Percentiles rank a stretch among this genome's conserved stretches.
Conservation (phyloP, 1,284 basidiomycete genomes). For the Golubevia pallescens region DNA sequence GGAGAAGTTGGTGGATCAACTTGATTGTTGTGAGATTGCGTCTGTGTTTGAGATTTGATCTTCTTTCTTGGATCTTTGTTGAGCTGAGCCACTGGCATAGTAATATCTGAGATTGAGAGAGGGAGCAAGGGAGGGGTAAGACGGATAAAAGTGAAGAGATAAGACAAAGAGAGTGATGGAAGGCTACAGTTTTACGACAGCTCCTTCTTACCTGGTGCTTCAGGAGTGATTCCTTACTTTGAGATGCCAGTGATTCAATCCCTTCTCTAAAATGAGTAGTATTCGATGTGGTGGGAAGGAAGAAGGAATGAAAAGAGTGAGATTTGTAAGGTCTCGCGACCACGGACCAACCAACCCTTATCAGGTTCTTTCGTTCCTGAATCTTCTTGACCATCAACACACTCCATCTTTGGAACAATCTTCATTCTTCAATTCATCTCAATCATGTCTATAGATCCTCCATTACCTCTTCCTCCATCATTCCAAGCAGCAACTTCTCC, state of each 20-base stretch:
- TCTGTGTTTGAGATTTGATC: neutral
- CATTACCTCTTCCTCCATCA: constrained; percentile 1
- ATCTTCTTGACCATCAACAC: constrained; percentile 10
- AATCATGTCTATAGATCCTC: neutral
- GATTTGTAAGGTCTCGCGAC: constrained; percentile 23
- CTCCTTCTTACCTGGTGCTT: too few species aligned
- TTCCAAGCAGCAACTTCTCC: constrained; percentile 12
- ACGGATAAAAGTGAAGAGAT: too few species aligned
- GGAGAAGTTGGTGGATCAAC: neutral
- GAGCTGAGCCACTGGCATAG: neutral
- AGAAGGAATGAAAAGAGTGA: neutral
- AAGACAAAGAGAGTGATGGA: too few species aligned
- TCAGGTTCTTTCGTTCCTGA: constrained; percentile 21
- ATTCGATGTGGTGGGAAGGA: too few species aligned
- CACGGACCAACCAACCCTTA: too few species aligned
- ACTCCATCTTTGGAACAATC: neutral
- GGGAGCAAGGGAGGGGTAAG: too few species aligned
- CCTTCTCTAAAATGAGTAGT: too few species aligned
- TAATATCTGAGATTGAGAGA: too few species aligned
- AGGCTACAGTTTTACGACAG: too few species aligned
- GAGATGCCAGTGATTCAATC: too few species aligned
- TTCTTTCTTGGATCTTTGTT: neutral
- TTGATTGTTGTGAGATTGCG: neutral
- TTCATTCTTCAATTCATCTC: constrained; percentile 7
- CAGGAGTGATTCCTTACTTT: too few species aligned